These are phyloP conservation scores for Marchantia paleacea DNA, from an alignment of 225 moss, liverwort and hornwort species.

Conservation along the genomic window DNA sequence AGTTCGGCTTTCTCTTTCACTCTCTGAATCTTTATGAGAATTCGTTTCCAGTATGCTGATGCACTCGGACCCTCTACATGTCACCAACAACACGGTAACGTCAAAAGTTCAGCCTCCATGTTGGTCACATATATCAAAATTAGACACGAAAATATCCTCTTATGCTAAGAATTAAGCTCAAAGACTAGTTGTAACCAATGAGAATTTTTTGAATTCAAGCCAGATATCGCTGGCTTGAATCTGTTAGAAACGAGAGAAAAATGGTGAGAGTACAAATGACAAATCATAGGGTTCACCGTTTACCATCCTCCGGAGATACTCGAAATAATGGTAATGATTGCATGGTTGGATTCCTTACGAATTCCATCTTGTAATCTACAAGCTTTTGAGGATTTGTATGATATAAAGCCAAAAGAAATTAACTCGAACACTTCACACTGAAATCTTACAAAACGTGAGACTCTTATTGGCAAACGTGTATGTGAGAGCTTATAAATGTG, in stretches of 20 bases:
- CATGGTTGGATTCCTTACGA: conserved; percentile 63
- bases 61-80: conserved; percentile 78
- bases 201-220: background rate
- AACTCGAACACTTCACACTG: background rate
- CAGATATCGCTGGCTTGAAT: no score
- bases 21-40: conserved; percentile 73
- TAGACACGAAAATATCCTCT: background rate
- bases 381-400: conserved; percentile 52
- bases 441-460: background rate
- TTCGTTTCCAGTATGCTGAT: conserved; percentile 86
- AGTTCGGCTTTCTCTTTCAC: conserved; percentile 77
- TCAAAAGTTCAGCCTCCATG: background rate
- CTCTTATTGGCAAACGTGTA: no score
- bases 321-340: conserved; percentile 71
- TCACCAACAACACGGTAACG: background rate
- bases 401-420: background rate
- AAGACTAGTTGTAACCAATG: background rate
- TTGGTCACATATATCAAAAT: no score
- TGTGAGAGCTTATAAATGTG: no score
- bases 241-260: background rate
- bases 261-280: background rate
- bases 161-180: background rate
- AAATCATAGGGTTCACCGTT: conserved; percentile 7
- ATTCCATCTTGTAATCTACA: conserved; percentile 86
- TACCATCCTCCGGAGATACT: conserved; percentile 76